Evolutionary conservation across 148 eudicot species (phyloP).

Genomic region (Cornus suecica): DNA sequence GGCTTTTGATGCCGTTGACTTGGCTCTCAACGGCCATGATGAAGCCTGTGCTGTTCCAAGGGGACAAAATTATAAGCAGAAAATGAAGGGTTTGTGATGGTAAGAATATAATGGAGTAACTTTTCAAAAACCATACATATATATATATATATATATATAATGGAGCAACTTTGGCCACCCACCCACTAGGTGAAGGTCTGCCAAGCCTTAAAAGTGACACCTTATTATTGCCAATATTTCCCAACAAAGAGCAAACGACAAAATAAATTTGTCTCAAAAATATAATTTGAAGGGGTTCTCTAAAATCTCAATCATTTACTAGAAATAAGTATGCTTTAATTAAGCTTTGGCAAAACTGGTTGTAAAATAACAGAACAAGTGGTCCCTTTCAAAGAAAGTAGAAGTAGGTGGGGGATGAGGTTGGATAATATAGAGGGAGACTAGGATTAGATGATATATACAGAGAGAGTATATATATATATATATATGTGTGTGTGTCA

Average conservation of each 20-base stretch:
- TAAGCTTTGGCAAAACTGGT: conserved; percentile 16
- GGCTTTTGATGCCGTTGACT: conserved; percentile 48
- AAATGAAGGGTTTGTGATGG: conserved; percentile 13
- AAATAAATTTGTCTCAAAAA: conserved; percentile 17
- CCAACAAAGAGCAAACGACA: conserved; percentile 21
- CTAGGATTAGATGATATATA: neutral
- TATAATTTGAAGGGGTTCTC: conserved; percentile 12
- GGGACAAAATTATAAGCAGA: conserved; percentile 53
- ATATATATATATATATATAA: too few relatives aligned
- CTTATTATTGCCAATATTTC: conserved; percentile 24
- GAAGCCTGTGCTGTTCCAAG: conserved; percentile 43
- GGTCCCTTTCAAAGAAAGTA: neutral
- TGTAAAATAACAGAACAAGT: conserved; percentile 5
- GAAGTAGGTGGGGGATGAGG: neutral
- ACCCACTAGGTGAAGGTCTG: conserved; percentile 14
- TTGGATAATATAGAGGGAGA: too few relatives aligned
- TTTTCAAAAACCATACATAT: too few relatives aligned
- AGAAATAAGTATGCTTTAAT: conserved; percentile 20
- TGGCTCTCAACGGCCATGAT: conserved; percentile 48
- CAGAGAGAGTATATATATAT: neutral
- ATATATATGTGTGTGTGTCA: too few relatives aligned
- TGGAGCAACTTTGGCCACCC: conserved; percentile 19
- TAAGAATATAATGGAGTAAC: conserved; percentile 28
- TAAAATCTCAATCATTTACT: conserved; percentile 27
- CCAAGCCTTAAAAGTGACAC: conserved; percentile 19